Evolutionary conservation across 2,329 filamentous ascomycete species (phyloP).

Genomic region (Scedosporium dehoogii): DNA sequence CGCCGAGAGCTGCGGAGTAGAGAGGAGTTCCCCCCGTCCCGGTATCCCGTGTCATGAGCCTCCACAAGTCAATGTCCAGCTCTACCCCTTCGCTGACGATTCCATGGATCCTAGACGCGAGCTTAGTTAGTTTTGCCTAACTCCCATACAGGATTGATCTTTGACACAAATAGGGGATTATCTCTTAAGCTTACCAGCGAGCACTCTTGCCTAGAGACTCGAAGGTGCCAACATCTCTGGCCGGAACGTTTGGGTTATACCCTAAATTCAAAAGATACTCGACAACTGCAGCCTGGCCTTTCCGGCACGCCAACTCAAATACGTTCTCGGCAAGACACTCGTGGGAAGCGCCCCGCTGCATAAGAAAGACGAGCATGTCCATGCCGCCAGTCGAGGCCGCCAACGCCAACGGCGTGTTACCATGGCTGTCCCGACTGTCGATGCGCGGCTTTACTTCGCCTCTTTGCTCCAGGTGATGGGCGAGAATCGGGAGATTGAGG

Average conservation of each 20-base stretch:
- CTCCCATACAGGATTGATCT: too few relatives aligned
- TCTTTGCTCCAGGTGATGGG: background rate
- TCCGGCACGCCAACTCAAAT: background rate
- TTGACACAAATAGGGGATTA: too few relatives aligned
- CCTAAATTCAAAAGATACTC: background rate
- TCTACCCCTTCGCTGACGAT: background rate
- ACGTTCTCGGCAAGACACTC: background rate
- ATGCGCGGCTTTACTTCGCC: background rate
- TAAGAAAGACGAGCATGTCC: background rate
- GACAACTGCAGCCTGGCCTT: background rate
- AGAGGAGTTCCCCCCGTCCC: background rate
- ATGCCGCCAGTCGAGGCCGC: background rate
- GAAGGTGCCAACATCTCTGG: background rate
- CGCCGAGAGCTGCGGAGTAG: background rate
- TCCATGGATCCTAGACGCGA: background rate
- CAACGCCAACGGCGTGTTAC: background rate
- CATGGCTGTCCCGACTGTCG: background rate
- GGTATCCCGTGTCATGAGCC: background rate
- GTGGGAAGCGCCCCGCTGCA: background rate
- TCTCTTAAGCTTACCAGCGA: background rate
- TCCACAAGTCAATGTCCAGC: background rate
- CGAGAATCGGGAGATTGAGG: background rate
- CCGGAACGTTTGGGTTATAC: background rate
- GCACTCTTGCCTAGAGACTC: background rate
- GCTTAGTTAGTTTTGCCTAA: background rate